Conservation (phyloP, 306 rosid genomes). For the barrel medic (Medicago truncatula) region DNA sequence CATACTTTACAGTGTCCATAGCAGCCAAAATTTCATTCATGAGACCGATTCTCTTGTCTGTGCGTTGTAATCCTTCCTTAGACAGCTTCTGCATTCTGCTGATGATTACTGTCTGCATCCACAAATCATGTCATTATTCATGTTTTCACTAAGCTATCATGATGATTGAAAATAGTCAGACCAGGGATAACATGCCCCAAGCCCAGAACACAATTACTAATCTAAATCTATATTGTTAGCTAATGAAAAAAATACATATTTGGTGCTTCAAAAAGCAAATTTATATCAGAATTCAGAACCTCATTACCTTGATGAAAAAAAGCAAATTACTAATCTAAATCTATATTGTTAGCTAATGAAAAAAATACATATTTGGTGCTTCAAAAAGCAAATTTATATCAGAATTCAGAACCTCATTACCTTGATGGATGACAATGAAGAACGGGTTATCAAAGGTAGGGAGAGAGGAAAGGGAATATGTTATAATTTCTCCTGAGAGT, state of each 20-base stretch:
- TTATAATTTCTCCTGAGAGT: conserved; percentile 2
- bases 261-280: conserved; percentile 21
- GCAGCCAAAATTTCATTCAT: conserved; percentile 99
- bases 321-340: too few species aligned
- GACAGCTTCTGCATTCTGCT: conserved; percentile 83
- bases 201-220: conserved; percentile 9
- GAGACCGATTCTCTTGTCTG: conserved; percentile 97
- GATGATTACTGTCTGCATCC: conserved; percentile 78
- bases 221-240: conserved; percentile 21
- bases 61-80: conserved; percentile 89
- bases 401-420: conserved; percentile 10
- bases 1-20: conserved; percentile 97
- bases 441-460: conserved; percentile 24
- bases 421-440: conserved; percentile 26
- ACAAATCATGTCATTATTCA: conserved; percentile 41
- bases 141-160: conserved; percentile 26
- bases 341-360: too few species aligned
- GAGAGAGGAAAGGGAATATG: conserved; percentile 26
- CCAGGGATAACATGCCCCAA: conserved; percentile 25
- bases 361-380: conserved; percentile 8
- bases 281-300: conserved; percentile 14
- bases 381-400: conserved; percentile 27
- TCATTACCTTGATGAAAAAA: conserved; percentile 29
- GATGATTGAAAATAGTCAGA: conserved; percentile 21
- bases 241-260: conserved; percentile 17